phyloP scores from a whole-genome alignment of 2,329 filamentous ascomycete species.

The Trichoderma asperellum region DNA sequence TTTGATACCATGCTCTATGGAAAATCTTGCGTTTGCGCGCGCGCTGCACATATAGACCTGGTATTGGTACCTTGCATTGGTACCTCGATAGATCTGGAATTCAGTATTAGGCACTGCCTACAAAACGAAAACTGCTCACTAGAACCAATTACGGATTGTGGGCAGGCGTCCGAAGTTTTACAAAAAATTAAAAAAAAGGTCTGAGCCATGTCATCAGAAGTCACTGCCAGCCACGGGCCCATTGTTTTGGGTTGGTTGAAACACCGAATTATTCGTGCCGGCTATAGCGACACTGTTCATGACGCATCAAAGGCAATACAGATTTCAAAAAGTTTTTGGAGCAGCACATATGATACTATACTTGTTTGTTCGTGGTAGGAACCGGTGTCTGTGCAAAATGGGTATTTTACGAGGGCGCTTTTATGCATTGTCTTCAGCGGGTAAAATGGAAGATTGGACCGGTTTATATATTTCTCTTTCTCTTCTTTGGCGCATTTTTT shows the following conservation, averaged over 20 bases:
- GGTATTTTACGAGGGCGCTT: slow-evolving; percentile 40
- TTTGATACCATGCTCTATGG: slow-evolving; percentile 24
- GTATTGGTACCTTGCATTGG: slow-evolving; percentile 29
- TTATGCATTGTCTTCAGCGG: slow-evolving; percentile 47
- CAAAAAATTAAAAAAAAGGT: slow-evolving; percentile 16
- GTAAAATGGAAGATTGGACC: slow-evolving; percentile 37
- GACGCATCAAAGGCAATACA: slow-evolving; percentile 28
- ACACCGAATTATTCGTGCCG: slow-evolving; percentile 3
- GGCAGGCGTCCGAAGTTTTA: background rate
- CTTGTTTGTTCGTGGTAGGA: slow-evolving; percentile 35
- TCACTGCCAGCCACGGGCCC: background rate
- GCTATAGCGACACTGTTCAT: slow-evolving; percentile 28
- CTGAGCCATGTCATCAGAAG: slow-evolving; percentile 13
- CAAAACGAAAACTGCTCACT: slow-evolving; percentile 7
- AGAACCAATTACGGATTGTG: background rate
- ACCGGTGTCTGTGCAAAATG: slow-evolving; percentile 36
- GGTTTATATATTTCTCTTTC: slow-evolving; percentile 13
- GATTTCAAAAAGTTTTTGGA: slow-evolving; percentile 36
- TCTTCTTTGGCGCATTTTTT: slow-evolving; percentile 30
- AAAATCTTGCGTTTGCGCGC: slow-evolving; percentile 26
- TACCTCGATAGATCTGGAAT: slow-evolving; percentile 30
- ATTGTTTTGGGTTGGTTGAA: slow-evolving; percentile 20
- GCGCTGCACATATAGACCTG: slow-evolving; percentile 30
- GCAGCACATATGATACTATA: slow-evolving; percentile 39
- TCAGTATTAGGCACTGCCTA: slow-evolving; percentile 26